Conservation (phyloP, 164 flowering plant genomes). For the Magnolia officinalis region DNA sequence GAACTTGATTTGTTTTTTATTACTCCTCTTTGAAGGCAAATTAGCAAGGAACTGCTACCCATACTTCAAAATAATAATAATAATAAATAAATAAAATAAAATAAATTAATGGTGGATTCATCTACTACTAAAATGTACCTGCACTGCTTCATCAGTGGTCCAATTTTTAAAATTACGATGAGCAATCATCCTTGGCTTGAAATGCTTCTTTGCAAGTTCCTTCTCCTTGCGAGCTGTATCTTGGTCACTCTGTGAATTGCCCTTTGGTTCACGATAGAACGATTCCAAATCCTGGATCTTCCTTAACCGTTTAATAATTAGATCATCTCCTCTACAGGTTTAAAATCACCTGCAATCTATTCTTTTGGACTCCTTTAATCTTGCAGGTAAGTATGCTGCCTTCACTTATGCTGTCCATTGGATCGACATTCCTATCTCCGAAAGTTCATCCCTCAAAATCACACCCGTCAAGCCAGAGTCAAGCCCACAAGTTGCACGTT, state of each 20-base stretch:
- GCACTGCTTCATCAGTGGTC: constrained; percentile 84
- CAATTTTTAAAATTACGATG: constrained; percentile 93
- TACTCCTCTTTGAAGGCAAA: neutral
- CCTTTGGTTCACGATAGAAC: constrained; percentile 67
- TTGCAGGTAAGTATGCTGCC: constrained; percentile 77
- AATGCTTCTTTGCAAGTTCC: constrained; percentile 87
- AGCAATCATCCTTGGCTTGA: constrained; percentile 91
- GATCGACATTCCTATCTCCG: constrained; percentile 55
- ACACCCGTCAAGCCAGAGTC: constrained; percentile 90
- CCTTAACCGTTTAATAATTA: constrained; percentile 35
- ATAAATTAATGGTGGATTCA: neutral
- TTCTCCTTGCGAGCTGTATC: constrained; percentile 81
- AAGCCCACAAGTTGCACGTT: constrained; percentile 59
- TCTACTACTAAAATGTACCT: constrained; percentile 41
- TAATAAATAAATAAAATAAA: neutral
- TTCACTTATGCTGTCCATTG: constrained; percentile 30
- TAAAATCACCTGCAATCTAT: constrained; percentile 68
- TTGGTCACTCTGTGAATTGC: constrained; percentile 45
- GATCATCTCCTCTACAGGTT: constrained; percentile 36
- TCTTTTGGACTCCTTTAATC: constrained; percentile 60
- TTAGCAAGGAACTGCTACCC: neutral
- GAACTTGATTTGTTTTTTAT: too few relatives aligned
- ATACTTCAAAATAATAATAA: neutral
- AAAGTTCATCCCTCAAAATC: constrained; percentile 60
- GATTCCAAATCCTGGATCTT: constrained; percentile 40